These are phyloP conservation scores for Aspergillus sp. DNA, from an alignment of 2,329 filamentous ascomycete genomes.

Conservation along the genomic window DNA sequence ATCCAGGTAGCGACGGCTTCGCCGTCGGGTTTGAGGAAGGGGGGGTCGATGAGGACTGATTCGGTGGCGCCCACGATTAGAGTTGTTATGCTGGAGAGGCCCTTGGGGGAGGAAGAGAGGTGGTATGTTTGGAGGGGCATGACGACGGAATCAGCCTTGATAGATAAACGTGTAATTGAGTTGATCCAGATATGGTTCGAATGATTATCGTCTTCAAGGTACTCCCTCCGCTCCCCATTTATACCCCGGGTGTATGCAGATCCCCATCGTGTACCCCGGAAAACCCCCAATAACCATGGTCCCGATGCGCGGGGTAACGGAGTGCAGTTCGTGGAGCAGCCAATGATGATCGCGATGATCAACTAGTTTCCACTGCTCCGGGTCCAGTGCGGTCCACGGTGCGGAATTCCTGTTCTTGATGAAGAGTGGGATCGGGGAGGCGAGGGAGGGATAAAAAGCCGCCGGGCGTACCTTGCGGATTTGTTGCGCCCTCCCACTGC, in stretches of 20 bases:
- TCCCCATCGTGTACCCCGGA: background rate
- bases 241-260: too few relatives aligned
- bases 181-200: too few relatives aligned
- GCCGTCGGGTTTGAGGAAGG: slow-evolving; percentile 38
- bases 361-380: background rate
- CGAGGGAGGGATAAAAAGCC: too few relatives aligned
- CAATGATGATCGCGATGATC: background rate
- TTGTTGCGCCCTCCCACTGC: too few relatives aligned
- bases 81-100: slow-evolving; percentile 30
- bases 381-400: background rate
- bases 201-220: too few relatives aligned
- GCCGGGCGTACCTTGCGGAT: too few relatives aligned
- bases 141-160: background rate
- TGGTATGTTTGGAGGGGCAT: slow-evolving; percentile 21
- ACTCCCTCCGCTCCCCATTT: too few relatives aligned
- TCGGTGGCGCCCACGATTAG: slow-evolving; percentile 24
- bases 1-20: slow-evolving; percentile 34
- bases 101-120: slow-evolving; percentile 27
- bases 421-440: too few relatives aligned
- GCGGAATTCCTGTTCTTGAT: background rate
- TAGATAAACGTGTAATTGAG: too few relatives aligned
- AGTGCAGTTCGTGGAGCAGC: background rate
- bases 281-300: background rate
- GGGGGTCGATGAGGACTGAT: slow-evolving; percentile 35
- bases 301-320: background rate